Conservation (phyloP, 2,329 filamentous ascomycete genomes). For the Sordariomycetes sp. region DNA sequence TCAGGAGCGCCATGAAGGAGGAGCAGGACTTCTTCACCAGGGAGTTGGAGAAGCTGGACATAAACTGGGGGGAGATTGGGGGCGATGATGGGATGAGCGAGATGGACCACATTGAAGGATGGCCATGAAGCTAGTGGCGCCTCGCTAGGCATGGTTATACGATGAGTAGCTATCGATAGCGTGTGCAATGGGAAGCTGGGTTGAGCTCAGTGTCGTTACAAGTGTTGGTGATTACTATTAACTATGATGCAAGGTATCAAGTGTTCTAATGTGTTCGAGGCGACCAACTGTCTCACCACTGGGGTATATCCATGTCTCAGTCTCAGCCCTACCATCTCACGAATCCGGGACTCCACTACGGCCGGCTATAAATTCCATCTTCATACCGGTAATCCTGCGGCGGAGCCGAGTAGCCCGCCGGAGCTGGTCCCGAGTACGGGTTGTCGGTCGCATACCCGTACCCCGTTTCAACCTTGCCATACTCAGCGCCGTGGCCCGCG, state of each 20-base stretch:
- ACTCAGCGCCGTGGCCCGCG: not conserved
- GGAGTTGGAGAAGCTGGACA: conserved; percentile 65
- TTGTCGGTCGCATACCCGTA: conserved; percentile 3
- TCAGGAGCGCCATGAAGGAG: conserved; percentile 52
- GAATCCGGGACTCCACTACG: no score
- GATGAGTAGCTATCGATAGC: no score
- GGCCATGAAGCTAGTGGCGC: conserved; percentile 7
- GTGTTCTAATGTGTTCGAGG: no score
- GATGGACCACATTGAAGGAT: conserved; percentile 21
- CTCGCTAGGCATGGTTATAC: no score
- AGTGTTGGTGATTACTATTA: no score
- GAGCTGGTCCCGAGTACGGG: not conserved
- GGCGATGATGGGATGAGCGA: conserved; percentile 22
- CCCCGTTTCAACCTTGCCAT: conserved; percentile 6
- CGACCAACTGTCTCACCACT: not conserved
- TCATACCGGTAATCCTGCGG: conserved; percentile 21
- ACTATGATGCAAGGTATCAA: no score
- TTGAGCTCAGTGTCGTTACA: no score
- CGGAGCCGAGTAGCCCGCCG: not conserved
- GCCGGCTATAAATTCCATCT: conserved; percentile 25
- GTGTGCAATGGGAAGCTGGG: no score
- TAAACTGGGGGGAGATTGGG: conserved; percentile 34
- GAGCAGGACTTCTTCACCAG: conserved; percentile 73
- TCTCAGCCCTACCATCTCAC: not conserved
- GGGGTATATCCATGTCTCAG: no score